Evolutionary conservation across 345 rosid genomes (phyloP).

Genomic region (Litchi chinensis): DNA sequence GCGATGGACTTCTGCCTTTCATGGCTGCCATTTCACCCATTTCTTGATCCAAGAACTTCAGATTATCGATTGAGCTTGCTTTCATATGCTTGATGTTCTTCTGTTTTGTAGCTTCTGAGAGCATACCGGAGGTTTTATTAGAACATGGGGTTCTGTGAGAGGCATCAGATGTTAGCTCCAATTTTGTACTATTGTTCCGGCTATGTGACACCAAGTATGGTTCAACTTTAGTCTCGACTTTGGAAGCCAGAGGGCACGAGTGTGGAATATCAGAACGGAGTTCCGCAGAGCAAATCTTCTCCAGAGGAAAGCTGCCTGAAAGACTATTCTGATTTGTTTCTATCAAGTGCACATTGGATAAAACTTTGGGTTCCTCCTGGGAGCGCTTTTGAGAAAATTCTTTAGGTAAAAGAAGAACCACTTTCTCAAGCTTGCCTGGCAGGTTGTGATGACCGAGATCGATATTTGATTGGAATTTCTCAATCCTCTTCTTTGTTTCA

Average conservation of each 20-base stretch:
- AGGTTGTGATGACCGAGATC: slow-evolving; percentile 31
- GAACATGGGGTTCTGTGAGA: slow-evolving; percentile 17
- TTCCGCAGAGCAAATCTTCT: slow-evolving; percentile 32
- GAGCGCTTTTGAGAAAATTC: slow-evolving; percentile 31
- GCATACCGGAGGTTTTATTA: slow-evolving; percentile 13
- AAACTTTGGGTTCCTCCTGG: slow-evolving; percentile 24
- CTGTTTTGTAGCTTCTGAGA: slow-evolving; percentile 28
- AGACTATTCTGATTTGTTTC: slow-evolving; percentile 31
- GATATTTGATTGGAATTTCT: slow-evolving; percentile 28
- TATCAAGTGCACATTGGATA: slow-evolving; percentile 31
- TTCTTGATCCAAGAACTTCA: slow-evolving; percentile 48
- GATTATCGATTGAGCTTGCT: slow-evolving; percentile 36
- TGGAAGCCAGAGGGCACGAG: slow-evolving; percentile 54
- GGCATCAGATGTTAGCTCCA: slow-evolving; percentile 38
- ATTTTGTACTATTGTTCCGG: slow-evolving; percentile 15
- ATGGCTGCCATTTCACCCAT: slow-evolving; percentile 31
- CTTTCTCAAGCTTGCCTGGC: slow-evolving; percentile 40
- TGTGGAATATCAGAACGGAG: slow-evolving; percentile 41
- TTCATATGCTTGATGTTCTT: slow-evolving; percentile 22
- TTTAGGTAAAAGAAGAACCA: slow-evolving; percentile 52
- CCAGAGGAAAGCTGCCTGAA: slow-evolving; percentile 36
- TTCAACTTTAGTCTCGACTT: slow-evolving; percentile 32
- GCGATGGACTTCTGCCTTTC: slow-evolving; percentile 55
- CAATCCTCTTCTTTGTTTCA: slow-evolving; percentile 34
- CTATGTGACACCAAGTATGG: slow-evolving; percentile 26